A percentile compares a stretch with the other conserved stretches of the same genome.
Conservation (phyloP, 2,329 filamentous ascomycete species). For the Scortechinia acanthostroma region DNA sequence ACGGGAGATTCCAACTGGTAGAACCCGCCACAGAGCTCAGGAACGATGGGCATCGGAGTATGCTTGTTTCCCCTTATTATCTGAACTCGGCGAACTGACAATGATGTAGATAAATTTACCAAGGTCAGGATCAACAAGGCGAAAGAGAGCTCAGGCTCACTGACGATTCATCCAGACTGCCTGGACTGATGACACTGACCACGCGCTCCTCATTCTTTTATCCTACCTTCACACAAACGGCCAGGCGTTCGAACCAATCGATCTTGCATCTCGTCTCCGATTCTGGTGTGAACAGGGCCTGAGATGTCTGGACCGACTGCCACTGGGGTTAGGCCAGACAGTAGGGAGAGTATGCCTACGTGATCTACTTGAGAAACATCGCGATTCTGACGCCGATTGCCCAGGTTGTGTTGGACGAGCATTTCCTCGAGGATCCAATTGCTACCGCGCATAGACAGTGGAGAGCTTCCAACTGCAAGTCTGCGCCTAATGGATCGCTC, state of each 20-base stretch:
- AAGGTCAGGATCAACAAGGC: not conserved
- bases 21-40: constrained; percentile 28
- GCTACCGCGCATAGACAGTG: constrained; percentile 28
- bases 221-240: constrained; percentile 35
- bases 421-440: constrained; percentile 29
- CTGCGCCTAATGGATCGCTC: constrained; percentile 40
- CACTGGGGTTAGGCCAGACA: constrained; percentile 36
- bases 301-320: constrained; percentile 32
- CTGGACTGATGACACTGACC: constrained; percentile 49
- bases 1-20: constrained; percentile 27
- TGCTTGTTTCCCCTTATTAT: constrained; percentile 23
- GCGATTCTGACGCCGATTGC: too few relatives aligned
- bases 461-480: constrained; percentile 24
- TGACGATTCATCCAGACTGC: too few relatives aligned
- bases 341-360: too few relatives aligned
- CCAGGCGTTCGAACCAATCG: constrained; percentile 19
- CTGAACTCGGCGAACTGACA: too few relatives aligned
- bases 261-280: constrained; percentile 33
- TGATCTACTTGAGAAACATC: too few relatives aligned
- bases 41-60: constrained; percentile 33
- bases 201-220: constrained; percentile 37
- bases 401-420: constrained; percentile 27
- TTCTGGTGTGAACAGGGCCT: constrained; percentile 39
- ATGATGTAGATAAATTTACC: not conserved
- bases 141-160: constrained; percentile 8